Conservation (phyloP, 148 eudicot species). For the Heliosperma pusillum region DNA sequence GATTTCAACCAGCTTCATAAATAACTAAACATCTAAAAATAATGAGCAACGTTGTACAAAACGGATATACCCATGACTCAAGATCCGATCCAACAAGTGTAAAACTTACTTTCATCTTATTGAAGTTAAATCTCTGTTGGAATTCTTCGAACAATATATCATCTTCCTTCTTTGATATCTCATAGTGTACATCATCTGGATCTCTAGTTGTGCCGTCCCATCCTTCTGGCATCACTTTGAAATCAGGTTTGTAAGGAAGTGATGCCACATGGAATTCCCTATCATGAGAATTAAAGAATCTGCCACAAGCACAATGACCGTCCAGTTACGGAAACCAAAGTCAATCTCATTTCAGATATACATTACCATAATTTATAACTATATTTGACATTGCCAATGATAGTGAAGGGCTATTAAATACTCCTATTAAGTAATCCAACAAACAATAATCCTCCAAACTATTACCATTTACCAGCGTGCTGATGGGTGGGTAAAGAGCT, state of each 20-base stretch:
- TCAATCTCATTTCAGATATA: not conserved
- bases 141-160: constrained; percentile 73
- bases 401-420: not conserved
- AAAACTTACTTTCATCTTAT: constrained; percentile 68
- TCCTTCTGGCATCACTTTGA: constrained; percentile 98
- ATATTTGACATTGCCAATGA: not conserved
- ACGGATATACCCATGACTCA: not conserved
- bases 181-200: constrained; percentile 94
- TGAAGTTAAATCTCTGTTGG: constrained; percentile 70
- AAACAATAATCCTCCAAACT: not conserved
- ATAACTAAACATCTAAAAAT: not conserved
- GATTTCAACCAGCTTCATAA: not conserved
- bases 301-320: constrained; percentile 29
- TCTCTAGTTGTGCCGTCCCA: constrained; percentile 96
- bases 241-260: constrained; percentile 90
- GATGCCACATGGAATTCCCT: constrained; percentile 87
- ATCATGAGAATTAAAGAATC: constrained; percentile 76
- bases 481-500: too few relatives aligned
- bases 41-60: not conserved
- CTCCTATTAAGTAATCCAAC: not conserved
- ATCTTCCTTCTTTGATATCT: constrained; percentile 93
- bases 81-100: not conserved
- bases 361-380: not conserved
- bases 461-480: not conserved
- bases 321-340: not conserved